Percentiles rank a stretch among this genome's conserved stretches.
Evolutionary conservation across 192 early-diverging fungal species (phyloP).

Genomic region (Gryganskiella cystojenkinii): DNA sequence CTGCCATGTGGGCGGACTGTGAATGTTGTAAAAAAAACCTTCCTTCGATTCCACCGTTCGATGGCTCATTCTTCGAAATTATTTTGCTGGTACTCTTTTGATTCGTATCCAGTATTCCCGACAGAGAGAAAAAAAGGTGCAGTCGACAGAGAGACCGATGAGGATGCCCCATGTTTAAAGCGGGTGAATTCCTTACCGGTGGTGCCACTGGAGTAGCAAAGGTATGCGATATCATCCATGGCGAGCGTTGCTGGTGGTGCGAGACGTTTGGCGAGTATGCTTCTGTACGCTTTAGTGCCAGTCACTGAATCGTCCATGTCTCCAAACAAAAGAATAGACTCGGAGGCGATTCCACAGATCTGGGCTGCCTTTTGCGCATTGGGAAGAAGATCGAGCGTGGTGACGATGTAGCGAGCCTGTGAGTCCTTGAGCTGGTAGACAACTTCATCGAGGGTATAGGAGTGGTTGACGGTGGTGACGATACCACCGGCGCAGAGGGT

Average conservation of each 20-base stretch:
- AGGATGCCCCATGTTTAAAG: neutral
- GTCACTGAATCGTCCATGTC: slow-evolving; percentile 39
- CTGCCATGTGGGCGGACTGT: no score
- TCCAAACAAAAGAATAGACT: slow-evolving; percentile 57
- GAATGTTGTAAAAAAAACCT: no score
- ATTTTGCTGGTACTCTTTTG: no score
- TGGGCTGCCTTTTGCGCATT: slow-evolving; percentile 50
- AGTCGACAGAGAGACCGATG: neutral
- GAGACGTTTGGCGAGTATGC: slow-evolving; percentile 26
- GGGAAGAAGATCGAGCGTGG: slow-evolving; percentile 48
- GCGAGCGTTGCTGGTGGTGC: slow-evolving; percentile 16
- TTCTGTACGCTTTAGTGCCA: slow-evolving; percentile 37
- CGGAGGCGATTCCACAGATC: slow-evolving; percentile 40
- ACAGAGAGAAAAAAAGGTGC: no score
- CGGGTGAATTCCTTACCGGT: slow-evolving; percentile 37
- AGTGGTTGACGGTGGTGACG: slow-evolving; percentile 83
- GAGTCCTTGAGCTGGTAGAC: slow-evolving; percentile 81
- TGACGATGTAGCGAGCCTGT: slow-evolving; percentile 73
- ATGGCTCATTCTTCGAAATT: no score
- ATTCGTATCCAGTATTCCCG: no score
- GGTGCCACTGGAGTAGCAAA: slow-evolving; percentile 75
- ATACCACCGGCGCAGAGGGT: slow-evolving; percentile 73
- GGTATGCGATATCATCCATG: slow-evolving; percentile 62
- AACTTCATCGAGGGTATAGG: slow-evolving; percentile 82
- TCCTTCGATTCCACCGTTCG: no score